These are phyloP conservation scores for Closterium sp. DNA, from an alignment of 139 green algal genomes.

Conservation along the genomic window DNA sequence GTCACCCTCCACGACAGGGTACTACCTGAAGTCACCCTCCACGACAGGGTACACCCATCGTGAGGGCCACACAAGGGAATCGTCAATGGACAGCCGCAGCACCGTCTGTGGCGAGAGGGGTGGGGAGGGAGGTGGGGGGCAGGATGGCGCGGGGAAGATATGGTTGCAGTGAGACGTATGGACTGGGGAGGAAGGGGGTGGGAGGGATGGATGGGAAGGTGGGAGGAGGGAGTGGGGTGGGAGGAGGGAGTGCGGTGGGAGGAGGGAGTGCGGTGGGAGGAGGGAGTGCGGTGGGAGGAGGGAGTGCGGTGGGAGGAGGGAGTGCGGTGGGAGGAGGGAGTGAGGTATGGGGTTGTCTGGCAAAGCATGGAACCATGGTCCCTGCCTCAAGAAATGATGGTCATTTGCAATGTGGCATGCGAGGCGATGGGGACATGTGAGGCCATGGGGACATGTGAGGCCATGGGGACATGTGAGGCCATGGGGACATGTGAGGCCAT, in stretches of 20 bases:
- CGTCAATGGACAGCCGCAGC: conserved; percentile 26
- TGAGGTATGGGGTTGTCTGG: too few species aligned
- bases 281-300: background rate
- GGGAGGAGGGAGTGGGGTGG: background rate
- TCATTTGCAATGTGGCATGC: background rate
- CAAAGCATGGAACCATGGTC: too few species aligned
- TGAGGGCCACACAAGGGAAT: conserved; percentile 32
- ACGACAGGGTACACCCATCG: conserved; percentile 30
- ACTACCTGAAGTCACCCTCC: conserved; percentile 29
- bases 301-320: background rate
- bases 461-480: too few species aligned
- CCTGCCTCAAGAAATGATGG: too few species aligned
- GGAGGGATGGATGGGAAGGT: background rate
- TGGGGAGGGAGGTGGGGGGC: background rate
- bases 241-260: too few species aligned
- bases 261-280: too few species aligned
- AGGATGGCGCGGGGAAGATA: background rate
- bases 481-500: too few species aligned
- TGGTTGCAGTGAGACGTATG: too few species aligned
- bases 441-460: too few species aligned
- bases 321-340: too few species aligned
- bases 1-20: too few species aligned
- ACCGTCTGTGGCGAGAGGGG: conserved; percentile 9
- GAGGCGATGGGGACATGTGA: too few species aligned
- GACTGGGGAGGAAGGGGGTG: background rate